Conservation (phyloP, 2,329 filamentous ascomycete genomes). For the Trichoderma breve region DNA sequence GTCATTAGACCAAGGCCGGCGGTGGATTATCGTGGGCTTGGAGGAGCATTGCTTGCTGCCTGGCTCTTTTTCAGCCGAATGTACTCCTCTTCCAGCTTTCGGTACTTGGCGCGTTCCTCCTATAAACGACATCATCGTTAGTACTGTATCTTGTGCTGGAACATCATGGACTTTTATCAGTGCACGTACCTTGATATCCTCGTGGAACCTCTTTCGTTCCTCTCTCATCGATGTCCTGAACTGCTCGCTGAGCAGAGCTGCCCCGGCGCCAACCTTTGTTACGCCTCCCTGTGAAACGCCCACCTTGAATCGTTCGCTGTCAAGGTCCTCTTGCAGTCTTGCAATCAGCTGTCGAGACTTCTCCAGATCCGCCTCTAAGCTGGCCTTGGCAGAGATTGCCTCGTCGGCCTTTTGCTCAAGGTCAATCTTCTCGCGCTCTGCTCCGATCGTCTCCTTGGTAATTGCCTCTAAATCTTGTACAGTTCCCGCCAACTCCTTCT, state of each 20-base stretch:
- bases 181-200: slow-evolving; percentile 48
- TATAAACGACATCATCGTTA: slow-evolving; percentile 30
- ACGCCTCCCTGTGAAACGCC: slow-evolving; percentile 34
- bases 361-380: slow-evolving; percentile 43
- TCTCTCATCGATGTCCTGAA: slow-evolving; percentile 56
- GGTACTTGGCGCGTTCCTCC: slow-evolving; percentile 49
- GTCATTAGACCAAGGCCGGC: background rate
- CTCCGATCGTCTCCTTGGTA: slow-evolving; percentile 50
- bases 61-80: slow-evolving; percentile 42
- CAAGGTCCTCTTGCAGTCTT: slow-evolving; percentile 51
- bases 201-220: slow-evolving; percentile 56
- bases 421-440: slow-evolving; percentile 49
- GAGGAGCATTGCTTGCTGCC: slow-evolving; percentile 43
- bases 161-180: no score
- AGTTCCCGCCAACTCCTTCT: slow-evolving; percentile 49
- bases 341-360: slow-evolving; percentile 37
- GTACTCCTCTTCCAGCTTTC: slow-evolving; percentile 53
- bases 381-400: slow-evolving; percentile 32
- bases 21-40: slow-evolving; percentile 38
- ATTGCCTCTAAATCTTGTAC: slow-evolving; percentile 54
- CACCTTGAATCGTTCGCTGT: slow-evolving; percentile 49
- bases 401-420: slow-evolving; percentile 41
- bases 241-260: slow-evolving; percentile 55
- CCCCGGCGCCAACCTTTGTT: slow-evolving; percentile 42
- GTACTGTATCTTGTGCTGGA: background rate